Evolutionary conservation across 1,284 basidiomycete species (phyloP).

Genomic region (Peniophora sp.): DNA sequence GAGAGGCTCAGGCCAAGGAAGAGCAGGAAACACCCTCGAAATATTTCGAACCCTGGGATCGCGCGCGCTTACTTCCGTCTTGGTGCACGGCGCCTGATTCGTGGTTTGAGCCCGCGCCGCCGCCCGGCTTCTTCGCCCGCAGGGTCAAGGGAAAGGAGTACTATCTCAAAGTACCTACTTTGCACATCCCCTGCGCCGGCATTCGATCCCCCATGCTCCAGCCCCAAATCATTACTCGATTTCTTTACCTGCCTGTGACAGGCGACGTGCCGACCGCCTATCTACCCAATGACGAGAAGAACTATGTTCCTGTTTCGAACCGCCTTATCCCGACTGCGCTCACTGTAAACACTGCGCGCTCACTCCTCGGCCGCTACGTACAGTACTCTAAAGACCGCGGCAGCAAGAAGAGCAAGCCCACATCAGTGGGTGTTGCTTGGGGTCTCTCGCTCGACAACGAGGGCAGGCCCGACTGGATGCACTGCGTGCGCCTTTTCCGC

Average conservation of each 20-base stretch:
- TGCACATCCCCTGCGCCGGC: conserved; percentile 4
- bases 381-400: conserved; percentile 5
- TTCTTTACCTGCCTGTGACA: conserved; percentile 6
- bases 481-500: background rate
- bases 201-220: conserved; percentile 6
- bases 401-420: conserved; percentile 2
- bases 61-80: conserved; percentile 1
- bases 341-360: conserved; percentile 2
- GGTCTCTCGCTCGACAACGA: conserved; percentile 1
- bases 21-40: background rate
- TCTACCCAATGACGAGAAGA: background rate
- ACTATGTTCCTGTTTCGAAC: background rate
- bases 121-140: background rate
- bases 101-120: conserved; percentile 8
- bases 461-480: background rate
- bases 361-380: conserved; percentile 9
- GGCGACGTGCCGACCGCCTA: background rate
- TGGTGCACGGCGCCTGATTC: conserved; percentile 7
- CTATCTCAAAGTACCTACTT: conserved; percentile 7
- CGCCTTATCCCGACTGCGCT: conserved; percentile 1
- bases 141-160: background rate
- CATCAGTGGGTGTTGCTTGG: conserved; percentile 4
- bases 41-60: conserved; percentile 3
- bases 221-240: conserved; percentile 5
- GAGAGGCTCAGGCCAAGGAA: background rate